phyloP scores from a whole-genome alignment of 2,329 filamentous ascomycete species.

The Sporothrix mexicana region DNA sequence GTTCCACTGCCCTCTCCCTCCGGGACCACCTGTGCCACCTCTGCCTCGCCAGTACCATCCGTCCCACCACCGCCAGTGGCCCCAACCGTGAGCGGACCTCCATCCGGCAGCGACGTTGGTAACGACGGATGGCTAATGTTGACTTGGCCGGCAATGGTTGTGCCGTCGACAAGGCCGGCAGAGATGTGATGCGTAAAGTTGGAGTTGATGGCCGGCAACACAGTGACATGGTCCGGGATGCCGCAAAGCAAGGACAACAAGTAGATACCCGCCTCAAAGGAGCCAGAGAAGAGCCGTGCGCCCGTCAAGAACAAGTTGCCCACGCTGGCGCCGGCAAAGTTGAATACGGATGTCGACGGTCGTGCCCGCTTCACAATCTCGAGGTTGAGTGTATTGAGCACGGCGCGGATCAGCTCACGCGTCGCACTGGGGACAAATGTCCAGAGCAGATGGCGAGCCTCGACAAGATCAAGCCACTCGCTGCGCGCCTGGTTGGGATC shows the following conservation, averaged over 20 bases:
- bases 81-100: slow-evolving; percentile 33
- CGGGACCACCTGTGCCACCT: neutral
- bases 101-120: slow-evolving; percentile 59
- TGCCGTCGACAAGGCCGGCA: slow-evolving; percentile 76
- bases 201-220: slow-evolving; percentile 89
- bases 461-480: slow-evolving; percentile 90
- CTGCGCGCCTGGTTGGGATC: slow-evolving; percentile 65
- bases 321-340: slow-evolving; percentile 76
- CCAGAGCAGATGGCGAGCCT: slow-evolving; percentile 82
- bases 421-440: slow-evolving; percentile 70
- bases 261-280: slow-evolving; percentile 91
- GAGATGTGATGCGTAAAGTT: slow-evolving; percentile 97
- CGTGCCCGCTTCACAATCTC: slow-evolving; percentile 79
- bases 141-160: slow-evolving; percentile 86
- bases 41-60: neutral
- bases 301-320: slow-evolving; percentile 84
- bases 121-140: slow-evolving; percentile 84
- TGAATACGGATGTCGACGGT: slow-evolving; percentile 71
- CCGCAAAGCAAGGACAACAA: slow-evolving; percentile 84
- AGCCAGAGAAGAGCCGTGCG: slow-evolving; percentile 87
- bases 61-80: neutral
- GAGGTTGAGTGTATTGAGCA: slow-evolving; percentile 76
- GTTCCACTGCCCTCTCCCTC: neutral
- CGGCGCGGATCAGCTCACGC: slow-evolving; percentile 76
- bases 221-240: slow-evolving; percentile 76